Evolutionary conservation across 164 flowering plant genomes (phyloP).

Genomic region (Liriodendron chinense): DNA sequence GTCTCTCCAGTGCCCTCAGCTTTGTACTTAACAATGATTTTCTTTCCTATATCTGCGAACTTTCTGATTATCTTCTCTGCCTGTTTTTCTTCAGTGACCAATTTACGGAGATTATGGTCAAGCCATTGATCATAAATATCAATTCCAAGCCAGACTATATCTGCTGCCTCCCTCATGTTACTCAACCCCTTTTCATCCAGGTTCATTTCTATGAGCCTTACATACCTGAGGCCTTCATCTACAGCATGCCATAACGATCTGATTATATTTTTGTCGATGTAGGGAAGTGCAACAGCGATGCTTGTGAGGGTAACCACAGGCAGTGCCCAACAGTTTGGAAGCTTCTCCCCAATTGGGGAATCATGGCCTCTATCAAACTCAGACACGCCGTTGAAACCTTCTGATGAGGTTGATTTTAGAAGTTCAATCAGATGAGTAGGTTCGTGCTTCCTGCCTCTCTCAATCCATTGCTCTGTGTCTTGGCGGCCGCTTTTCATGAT

Average conservation of each 20-base stretch:
- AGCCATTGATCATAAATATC: neutral
- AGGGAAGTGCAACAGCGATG: constrained; percentile 55
- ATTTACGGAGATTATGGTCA: neutral
- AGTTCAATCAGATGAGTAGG: constrained; percentile 43
- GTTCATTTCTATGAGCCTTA: constrained; percentile 35
- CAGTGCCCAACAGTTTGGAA: constrained; percentile 66
- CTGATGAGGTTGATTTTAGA: constrained; percentile 19
- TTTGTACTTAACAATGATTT: neutral
- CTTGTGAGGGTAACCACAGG: constrained; percentile 60
- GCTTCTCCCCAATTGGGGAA: constrained; percentile 30
- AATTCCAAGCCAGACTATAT: constrained; percentile 4
- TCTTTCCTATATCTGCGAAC: neutral
- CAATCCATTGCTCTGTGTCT: constrained; percentile 36
- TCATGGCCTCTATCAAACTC: constrained; percentile 45
- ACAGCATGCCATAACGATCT: constrained; percentile 31
- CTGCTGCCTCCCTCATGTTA: constrained; percentile 35
- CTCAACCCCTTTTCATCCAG: constrained; percentile 25
- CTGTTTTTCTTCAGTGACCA: neutral
- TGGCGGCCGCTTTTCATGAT: constrained; percentile 33
- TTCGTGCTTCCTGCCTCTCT: constrained; percentile 32
- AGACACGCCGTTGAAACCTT: constrained; percentile 37
- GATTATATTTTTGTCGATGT: constrained; percentile 9
- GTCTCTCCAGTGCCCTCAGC: neutral
- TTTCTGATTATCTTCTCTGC: neutral
- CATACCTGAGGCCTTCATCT: constrained; percentile 42